Percentiles rank a stretch among this genome's conserved stretches.
Evolutionary conservation across 2,329 filamentous ascomycete species (phyloP).

Genomic region (Ophiocordyceps robertsii): DNA sequence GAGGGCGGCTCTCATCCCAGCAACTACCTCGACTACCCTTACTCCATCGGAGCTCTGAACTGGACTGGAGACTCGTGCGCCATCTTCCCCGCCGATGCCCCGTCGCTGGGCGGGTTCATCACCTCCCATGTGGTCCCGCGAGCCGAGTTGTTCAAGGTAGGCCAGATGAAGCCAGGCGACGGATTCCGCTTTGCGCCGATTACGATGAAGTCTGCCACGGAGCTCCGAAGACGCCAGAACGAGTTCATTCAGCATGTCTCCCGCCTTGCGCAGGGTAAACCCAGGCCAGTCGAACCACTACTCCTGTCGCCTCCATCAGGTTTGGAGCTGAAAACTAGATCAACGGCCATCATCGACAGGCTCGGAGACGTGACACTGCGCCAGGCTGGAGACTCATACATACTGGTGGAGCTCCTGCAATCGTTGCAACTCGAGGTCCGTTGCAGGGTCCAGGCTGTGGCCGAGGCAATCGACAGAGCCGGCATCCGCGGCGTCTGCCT

Average conservation of each 20-base stretch:
- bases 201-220: neutral
- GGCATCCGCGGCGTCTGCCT: neutral
- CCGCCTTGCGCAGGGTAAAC: neutral
- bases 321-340: neutral
- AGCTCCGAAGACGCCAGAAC: neutral
- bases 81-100: constrained; percentile 45
- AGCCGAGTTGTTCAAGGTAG: constrained; percentile 47
- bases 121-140: constrained; percentile 40
- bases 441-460: constrained; percentile 1
- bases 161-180: constrained; percentile 47
- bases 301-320: neutral
- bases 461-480: neutral
- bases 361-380: neutral
- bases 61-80: constrained; percentile 48
- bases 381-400: constrained; percentile 1
- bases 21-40: constrained; percentile 25
- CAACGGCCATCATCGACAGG: neutral
- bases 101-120: constrained; percentile 48
- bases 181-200: constrained; percentile 8
- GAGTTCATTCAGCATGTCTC: neutral
- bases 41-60: constrained; percentile 43
- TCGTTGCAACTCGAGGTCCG: neutral
- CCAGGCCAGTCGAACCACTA: neutral
- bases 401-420: constrained; percentile 1
- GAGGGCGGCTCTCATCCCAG: constrained; percentile 50